Conservation (phyloP, 768 basidiomycete species). For the Panellus pusillus region DNA sequence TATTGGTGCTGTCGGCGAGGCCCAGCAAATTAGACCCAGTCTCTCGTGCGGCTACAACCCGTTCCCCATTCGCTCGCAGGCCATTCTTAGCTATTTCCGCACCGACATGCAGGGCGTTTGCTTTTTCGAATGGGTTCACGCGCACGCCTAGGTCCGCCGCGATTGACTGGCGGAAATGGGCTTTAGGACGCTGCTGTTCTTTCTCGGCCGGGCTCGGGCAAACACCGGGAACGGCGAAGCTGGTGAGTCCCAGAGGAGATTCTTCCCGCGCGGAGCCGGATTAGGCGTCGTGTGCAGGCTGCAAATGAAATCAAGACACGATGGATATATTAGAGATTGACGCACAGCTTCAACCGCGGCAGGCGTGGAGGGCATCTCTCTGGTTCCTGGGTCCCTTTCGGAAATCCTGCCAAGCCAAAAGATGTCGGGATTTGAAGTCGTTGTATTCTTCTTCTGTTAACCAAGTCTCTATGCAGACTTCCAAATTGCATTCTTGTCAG, state of each 20-base stretch:
- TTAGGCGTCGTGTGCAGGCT: conserved; percentile 18
- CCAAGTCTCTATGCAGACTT: conserved; percentile 80
- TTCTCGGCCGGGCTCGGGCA: conserved; percentile 29
- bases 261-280: conserved; percentile 47
- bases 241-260: conserved; percentile 69
- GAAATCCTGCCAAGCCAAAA: conserved; percentile 70
- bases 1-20: conserved; percentile 58
- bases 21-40: conserved; percentile 19
- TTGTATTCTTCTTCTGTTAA: conserved; percentile 72
- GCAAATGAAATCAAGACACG: background rate
- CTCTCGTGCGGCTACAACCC: conserved; percentile 16
- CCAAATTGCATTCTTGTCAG: conserved; percentile 65
- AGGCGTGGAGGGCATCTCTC: conserved; percentile 38
- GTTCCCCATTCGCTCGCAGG: conserved; percentile 6
- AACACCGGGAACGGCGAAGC: conserved; percentile 32
- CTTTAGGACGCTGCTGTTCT: conserved; percentile 11
- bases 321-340: background rate
- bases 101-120: conserved; percentile 18
- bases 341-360: conserved; percentile 23
- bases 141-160: conserved; percentile 41
- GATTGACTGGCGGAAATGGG: conserved; percentile 47
- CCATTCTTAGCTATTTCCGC: conserved; percentile 26
- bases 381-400: conserved; percentile 42
- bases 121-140: conserved; percentile 47
- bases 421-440: conserved; percentile 57